Conservation (phyloP, 805 yeast genomes). For the Metschnikowia kofuensis region DNA sequence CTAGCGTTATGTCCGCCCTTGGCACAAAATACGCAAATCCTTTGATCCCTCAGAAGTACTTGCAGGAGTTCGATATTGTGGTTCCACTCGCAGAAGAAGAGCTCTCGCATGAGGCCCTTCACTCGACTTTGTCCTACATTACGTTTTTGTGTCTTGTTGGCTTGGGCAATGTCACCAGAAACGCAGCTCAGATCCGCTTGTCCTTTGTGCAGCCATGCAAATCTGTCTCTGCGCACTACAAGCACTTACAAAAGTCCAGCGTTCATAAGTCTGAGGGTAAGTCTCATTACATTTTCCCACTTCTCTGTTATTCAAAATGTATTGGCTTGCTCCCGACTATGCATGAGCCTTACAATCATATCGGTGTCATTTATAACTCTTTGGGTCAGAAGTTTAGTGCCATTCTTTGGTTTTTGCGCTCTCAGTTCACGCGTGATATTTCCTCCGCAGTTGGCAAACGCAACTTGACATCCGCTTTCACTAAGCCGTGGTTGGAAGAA, state of each 20-base stretch:
- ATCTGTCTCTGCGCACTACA: conserved; percentile 13
- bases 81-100: background rate
- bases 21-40: conserved; percentile 35
- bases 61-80: conserved; percentile 26
- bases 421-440: conserved; percentile 51
- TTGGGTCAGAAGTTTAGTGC: conserved; percentile 46
- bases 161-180: conserved; percentile 17
- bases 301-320: conserved; percentile 46
- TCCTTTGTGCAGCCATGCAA: conserved; percentile 16
- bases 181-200: conserved; percentile 9
- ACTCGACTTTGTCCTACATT: conserved; percentile 13
- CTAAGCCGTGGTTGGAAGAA: conserved; percentile 33
- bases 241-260: conserved; percentile 5
- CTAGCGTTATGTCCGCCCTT: conserved; percentile 38
- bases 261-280: conserved; percentile 36
- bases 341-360: conserved; percentile 63
- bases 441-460: conserved; percentile 44
- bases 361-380: conserved; percentile 46
- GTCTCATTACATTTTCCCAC: conserved; percentile 26
- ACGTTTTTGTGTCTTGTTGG: conserved; percentile 17
- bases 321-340: conserved; percentile 60
- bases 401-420: conserved; percentile 52
- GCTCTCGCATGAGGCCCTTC: conserved; percentile 7
- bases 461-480: conserved; percentile 41
- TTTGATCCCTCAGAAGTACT: conserved; percentile 31